These are phyloP conservation scores for Hsuehochloa calcarea DNA, from an alignment of 176 grass and related monocot genomes.

Conservation along the genomic window DNA sequence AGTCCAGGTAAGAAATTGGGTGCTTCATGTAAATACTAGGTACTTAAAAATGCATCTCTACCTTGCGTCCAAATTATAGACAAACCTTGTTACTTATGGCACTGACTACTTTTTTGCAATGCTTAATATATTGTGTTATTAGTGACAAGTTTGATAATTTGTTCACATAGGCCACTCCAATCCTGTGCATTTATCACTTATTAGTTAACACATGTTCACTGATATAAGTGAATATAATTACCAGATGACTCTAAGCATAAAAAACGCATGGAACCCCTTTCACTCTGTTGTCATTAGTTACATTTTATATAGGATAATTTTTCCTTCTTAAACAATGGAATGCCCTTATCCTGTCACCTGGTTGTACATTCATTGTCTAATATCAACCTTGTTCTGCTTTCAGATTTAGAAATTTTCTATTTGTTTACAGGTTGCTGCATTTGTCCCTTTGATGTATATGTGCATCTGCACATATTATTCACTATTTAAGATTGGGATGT, in stretches of 20 bases:
- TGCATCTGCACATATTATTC: slow-evolving; percentile 99
- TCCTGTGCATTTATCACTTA: background rate
- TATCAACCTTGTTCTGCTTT: background rate
- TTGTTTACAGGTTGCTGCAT: slow-evolving; percentile 83
- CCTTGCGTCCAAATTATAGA: background rate
- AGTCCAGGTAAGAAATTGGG: slow-evolving; percentile 76
- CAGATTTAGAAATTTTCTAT: background rate
- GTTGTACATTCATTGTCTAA: background rate
- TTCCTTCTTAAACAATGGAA: background rate
- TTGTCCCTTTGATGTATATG: slow-evolving; percentile 98
- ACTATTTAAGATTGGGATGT: slow-evolving; percentile 96
- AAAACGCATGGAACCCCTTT: background rate
- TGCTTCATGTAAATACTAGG: slow-evolving; percentile 9
- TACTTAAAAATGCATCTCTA: background rate
- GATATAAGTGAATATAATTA: slow-evolving; percentile 22
- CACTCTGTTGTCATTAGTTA: background rate
- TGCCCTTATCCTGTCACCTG: background rate
- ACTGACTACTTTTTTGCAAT: background rate
- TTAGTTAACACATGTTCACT: background rate
- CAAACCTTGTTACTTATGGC: background rate
- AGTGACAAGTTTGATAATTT: slow-evolving; percentile 20
- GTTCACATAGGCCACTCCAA: background rate
- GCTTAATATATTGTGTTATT: background rate
- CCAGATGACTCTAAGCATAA: background rate
- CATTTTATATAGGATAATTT: background rate